A percentile compares a stretch with the other conserved stretches of the same genome.
Conservation (phyloP, 257 asterid species). For the Ajuga chamaepitys region DNA sequence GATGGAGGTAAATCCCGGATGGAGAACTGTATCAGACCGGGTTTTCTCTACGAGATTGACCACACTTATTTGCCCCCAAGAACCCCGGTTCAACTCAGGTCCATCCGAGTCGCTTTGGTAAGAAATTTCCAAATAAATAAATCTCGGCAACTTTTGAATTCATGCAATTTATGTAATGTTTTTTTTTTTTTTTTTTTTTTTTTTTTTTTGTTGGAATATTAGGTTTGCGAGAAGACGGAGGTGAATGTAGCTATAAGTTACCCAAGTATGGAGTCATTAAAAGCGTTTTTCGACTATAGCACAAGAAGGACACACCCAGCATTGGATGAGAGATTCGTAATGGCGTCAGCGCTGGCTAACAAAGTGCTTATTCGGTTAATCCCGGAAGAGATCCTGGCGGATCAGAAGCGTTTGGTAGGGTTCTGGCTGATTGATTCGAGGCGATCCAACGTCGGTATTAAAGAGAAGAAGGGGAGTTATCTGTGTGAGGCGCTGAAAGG, state of each 20-base stretch:
- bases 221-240: slow-evolving; percentile 80
- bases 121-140: background rate
- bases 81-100: slow-evolving; percentile 65
- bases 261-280: slow-evolving; percentile 68
- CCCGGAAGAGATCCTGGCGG: slow-evolving; percentile 36
- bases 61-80: slow-evolving; percentile 57
- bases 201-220: background rate
- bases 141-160: background rate
- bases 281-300: slow-evolving; percentile 53
- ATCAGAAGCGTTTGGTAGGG: slow-evolving; percentile 38
- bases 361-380: slow-evolving; percentile 58
- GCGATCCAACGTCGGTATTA: slow-evolving; percentile 13
- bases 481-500: slow-evolving; percentile 46
- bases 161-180: background rate
- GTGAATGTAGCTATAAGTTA: slow-evolving; percentile 54
- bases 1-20: slow-evolving; percentile 13
- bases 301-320: slow-evolving; percentile 68
- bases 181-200: background rate
- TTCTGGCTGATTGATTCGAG: slow-evolving; percentile 54
- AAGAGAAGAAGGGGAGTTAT: slow-evolving; percentile 27
- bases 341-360: slow-evolving; percentile 50
- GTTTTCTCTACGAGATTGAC: slow-evolving; percentile 69
- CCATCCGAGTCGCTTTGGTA: slow-evolving; percentile 79
- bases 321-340: slow-evolving; percentile 71
- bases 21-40: slow-evolving; percentile 28